Evolutionary conservation across 2,329 filamentous ascomycete genomes (phyloP), one percentile per base, ranked within the genome.

Genomic region (Lecanosticta acicola): DNA sequence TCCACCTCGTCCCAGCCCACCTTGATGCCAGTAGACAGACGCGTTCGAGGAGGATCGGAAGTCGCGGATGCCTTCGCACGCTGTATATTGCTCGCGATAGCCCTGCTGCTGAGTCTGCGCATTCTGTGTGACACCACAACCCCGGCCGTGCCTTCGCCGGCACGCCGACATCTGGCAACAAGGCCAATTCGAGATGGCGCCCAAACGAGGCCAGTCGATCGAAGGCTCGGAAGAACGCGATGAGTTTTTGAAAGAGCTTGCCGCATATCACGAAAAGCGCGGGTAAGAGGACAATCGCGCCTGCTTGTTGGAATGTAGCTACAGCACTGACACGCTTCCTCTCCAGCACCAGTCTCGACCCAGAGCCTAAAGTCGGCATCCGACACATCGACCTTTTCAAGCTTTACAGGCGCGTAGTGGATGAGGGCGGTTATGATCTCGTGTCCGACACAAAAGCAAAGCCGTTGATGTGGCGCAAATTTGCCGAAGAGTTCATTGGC

Each of bases 401-500:
- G 60, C 77, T 94, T 21, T 94, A 87, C 73, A 84, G 85, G 52
- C 77, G 82, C 56, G 85, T 94, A 14, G 77, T 85, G 43, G 78
- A 78, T 17, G 81, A 83, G 58, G 89, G 89, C 43, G 89, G 89
- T 48, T 95, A 95, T 65, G 89, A 94, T 68, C 83, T 84, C 63
- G 80, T 91, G 40, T 75, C 72, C 17, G 72, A 76, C 54, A 75
- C 70, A 20, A 64, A 89, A 79, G 51, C 83, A 80, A 69, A 91
- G 65, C 93, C 91, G 71, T 77, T 94, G 54, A 85, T 86, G 41
- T 95, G 89, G 89, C 80, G 87, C 53, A 81, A 81, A 58, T 77
- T 94, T 59, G 86, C 84, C 10, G 76, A 82, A 43, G 83, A 89
- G 58, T 83, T 94, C 46, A 80, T 86, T 40, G 79, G 90, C 53